Evolutionary conservation across 169 alveolate species (phyloP).

Genomic region (Cryptosporidium viatorum): DNA sequence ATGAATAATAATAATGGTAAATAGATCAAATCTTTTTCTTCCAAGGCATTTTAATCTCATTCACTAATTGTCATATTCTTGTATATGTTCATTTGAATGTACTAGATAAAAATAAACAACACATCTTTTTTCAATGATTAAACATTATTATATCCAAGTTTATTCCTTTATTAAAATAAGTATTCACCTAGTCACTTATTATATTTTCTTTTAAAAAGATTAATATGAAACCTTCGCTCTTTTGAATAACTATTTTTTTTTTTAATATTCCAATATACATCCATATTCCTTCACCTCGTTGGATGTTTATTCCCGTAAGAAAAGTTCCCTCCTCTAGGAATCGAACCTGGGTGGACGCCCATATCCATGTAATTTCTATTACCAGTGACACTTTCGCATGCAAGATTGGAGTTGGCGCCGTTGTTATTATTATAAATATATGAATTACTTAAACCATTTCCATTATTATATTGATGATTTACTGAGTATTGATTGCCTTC

Average conservation of each 20-base stretch:
- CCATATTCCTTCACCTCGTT: neutral
- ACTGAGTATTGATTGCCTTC: neutral
- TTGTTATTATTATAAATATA: neutral
- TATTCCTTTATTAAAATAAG: neutral
- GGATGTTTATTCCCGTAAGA: neutral
- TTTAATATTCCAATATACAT: neutral
- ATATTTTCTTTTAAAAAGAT: neutral
- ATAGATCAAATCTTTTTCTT: neutral
- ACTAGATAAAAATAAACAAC: neutral
- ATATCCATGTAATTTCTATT: neutral
- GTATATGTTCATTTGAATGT: neutral
- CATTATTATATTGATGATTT: neutral
- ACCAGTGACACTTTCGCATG: neutral
- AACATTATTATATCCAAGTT: too few species aligned
- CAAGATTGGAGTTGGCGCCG: neutral
- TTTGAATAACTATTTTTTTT: neutral
- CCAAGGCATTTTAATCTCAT: too few species aligned
- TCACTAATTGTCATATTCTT: too few species aligned
- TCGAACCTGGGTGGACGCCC: neutral
- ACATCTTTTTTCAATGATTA: neutral
- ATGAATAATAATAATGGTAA: neutral
- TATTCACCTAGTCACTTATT: neutral
- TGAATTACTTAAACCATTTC: neutral
- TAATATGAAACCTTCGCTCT: neutral
- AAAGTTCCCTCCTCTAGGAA: neutral